Evolutionary conservation across 306 rosid species (phyloP).

Genomic region (Lagenaria siceraria): DNA sequence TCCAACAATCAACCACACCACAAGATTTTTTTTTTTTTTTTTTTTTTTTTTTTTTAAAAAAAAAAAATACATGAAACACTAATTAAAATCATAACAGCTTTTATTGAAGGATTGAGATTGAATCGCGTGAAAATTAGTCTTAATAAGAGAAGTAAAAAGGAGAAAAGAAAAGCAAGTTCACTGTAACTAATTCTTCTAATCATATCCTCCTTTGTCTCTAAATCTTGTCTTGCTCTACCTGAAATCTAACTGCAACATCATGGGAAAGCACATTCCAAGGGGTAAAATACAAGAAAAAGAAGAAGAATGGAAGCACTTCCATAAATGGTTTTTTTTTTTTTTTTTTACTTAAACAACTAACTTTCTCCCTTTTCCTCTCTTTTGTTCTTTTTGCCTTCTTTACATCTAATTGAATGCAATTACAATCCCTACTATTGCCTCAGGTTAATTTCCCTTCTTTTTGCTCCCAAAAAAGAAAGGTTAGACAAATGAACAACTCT

Average conservation of each 20-base stretch:
- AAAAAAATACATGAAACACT: too few species aligned
- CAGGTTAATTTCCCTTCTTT: conserved; percentile 7
- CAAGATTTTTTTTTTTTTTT: too few species aligned
- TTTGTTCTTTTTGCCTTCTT: neutral
- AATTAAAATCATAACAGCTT: too few species aligned
- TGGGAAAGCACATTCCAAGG: neutral
- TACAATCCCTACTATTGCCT: conserved; percentile 34
- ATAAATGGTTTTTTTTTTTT: neutral
- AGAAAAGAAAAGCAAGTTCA: neutral
- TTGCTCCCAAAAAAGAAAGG: conserved; percentile 14
- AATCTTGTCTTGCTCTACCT: neutral
- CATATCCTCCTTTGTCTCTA: neutral
- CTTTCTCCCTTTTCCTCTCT: conserved; percentile 11
- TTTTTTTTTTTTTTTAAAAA: too few species aligned
- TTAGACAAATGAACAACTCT: conserved; percentile 15
- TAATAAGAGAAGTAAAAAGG: neutral
- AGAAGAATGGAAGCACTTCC: conserved; percentile 1
- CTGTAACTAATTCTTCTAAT: neutral
- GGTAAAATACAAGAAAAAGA: neutral
- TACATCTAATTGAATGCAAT: conserved; percentile 43
- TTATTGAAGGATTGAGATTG: too few species aligned
- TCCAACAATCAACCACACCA: too few species aligned
- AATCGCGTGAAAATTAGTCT: too few species aligned
- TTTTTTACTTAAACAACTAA: neutral
- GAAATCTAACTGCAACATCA: neutral